Evolutionary conservation across 2,329 filamentous ascomycete species (phyloP), one percentile per base, ranked within the genome.

Genomic region (Apiospora malaysiana): DNA sequence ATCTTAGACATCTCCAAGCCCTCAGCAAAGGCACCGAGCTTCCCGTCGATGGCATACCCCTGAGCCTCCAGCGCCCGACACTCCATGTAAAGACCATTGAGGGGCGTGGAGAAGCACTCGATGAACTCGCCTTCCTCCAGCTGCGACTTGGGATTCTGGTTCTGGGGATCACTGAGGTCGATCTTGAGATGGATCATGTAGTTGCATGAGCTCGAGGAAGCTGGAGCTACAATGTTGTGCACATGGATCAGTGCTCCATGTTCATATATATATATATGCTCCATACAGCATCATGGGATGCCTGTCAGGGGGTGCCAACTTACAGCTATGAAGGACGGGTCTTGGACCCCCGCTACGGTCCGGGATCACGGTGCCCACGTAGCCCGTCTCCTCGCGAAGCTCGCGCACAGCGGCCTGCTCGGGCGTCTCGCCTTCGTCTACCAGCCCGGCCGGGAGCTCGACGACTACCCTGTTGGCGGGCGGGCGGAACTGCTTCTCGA

Each of bases 121-220:
- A 95, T 95, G 78, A 94, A 95, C 81, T 95, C 93, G 73, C 90
- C 91, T 42, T 94, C 93, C 78, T 95, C 93, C 7, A 95, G 85
- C 77, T 92, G 83, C 0, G 93, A 90, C 79, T 90, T 85, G 0
- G 89, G 89, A 69, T 92, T 84, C 78, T 91, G 87, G 78, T 95
- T 95, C 75, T 90, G 90, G 0, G 91, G 87, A 1, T 90, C 82
- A 4, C 82, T 86, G 85, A 93, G 89, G 79, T 95, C 92, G 73
- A 95, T 88, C 0, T 85, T 87, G 59, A 95, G 89, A 77, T 95
- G 92, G 16, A 95, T 89, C 87, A 92, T 91, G 70, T 67, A 67
- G 65, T 46, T 67, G 25, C 65, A 67, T 40, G 65, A 67, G 65
- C 65, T 67, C 14, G 56, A 63, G 32, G 56, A 63, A 40, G 56